Conservation (phyloP, 768 basidiomycete species). For the Cystobasidium ongulense region DNA sequence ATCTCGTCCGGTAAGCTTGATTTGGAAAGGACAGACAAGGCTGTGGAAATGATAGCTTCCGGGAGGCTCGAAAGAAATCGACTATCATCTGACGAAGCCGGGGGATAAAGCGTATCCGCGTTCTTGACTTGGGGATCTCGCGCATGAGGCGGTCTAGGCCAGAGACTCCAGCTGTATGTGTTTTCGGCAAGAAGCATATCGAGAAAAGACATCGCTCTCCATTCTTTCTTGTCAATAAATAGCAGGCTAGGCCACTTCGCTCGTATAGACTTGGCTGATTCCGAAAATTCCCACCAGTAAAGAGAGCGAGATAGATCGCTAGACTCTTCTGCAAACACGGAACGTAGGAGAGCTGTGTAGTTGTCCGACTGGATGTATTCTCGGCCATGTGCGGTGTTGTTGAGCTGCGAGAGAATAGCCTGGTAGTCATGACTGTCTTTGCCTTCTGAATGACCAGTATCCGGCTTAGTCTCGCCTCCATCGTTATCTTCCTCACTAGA, state of each 20-base stretch:
- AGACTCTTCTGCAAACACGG: neutral
- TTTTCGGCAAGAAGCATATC: slow-evolving; percentile 12
- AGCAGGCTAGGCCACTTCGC: neutral
- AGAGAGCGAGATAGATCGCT: neutral
- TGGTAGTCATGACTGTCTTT: neutral
- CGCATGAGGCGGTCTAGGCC: neutral
- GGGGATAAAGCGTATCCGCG: neutral
- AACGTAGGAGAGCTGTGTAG: neutral
- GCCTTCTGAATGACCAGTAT: neutral
- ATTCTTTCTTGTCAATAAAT: neutral
- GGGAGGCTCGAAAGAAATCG: neutral
- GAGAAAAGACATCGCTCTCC: neutral
- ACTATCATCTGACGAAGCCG: neutral
- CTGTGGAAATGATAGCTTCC: neutral
- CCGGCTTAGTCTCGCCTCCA: neutral
- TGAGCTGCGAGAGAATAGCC: neutral
- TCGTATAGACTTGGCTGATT: neutral
- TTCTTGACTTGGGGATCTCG: neutral
- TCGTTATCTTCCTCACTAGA: neutral
- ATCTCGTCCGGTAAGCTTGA: neutral
- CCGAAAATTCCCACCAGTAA: slow-evolving; percentile 14
- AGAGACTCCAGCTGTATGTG: neutral
- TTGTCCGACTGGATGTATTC: neutral
- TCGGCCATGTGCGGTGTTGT: neutral
- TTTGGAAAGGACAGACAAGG: neutral